Conservation (phyloP, 441 rosid species). For the Populus hybrid region DNA sequence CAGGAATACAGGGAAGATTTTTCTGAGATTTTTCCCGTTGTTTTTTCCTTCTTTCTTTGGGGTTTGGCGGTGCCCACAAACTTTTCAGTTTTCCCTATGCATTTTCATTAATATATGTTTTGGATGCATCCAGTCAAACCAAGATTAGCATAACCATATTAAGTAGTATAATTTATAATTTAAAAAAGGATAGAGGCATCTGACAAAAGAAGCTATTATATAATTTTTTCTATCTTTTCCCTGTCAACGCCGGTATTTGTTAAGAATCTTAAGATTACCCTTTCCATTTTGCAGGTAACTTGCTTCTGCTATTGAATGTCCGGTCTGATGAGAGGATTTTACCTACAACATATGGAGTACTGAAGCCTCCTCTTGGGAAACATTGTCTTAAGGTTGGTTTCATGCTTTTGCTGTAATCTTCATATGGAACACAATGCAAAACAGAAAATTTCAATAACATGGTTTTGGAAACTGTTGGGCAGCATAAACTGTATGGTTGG, state of each 20-base stretch:
- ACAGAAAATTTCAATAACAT: background rate
- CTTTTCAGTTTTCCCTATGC: background rate
- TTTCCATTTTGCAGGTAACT: conserved; percentile 57
- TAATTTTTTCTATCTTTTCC: background rate
- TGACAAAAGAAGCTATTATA: background rate
- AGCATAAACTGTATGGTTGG: background rate
- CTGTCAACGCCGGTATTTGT: background rate
- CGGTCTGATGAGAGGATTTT: conserved; percentile 73
- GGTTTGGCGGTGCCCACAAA: background rate
- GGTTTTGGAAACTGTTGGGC: background rate
- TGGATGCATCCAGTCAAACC: background rate
- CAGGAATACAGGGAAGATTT: background rate
- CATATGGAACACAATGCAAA: conserved; percentile 5
- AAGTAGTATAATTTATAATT: background rate
- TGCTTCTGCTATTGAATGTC: conserved; percentile 66
- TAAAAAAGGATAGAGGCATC: too few species aligned
- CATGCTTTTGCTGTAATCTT: conserved; percentile 19
- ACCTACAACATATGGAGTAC: conserved; percentile 85
- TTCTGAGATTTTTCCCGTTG: background rate
- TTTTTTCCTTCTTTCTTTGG: too few species aligned
- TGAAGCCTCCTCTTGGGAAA: conserved; percentile 97
- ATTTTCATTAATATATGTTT: background rate
- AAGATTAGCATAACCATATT: background rate
- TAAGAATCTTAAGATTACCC: background rate
- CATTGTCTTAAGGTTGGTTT: conserved; percentile 88